These are phyloP conservation scores for Golubevia pallescens DNA, from an alignment of 1,284 basidiomycete species.

Conservation along the genomic window DNA sequence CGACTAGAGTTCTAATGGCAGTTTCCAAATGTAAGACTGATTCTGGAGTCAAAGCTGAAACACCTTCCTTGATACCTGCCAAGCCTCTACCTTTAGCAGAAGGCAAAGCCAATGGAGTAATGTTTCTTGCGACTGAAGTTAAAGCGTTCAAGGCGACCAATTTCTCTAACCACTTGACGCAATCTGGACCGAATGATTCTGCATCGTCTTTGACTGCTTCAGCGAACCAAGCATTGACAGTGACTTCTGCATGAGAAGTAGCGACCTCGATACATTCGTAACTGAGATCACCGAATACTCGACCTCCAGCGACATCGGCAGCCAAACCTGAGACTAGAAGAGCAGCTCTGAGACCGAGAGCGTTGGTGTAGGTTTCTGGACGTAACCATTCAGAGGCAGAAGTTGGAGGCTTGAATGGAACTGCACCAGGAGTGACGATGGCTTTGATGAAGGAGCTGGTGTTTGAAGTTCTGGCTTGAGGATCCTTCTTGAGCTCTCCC, in stretches of 20 bases:
- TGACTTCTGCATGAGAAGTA: constrained; percentile 43
- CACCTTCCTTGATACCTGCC: constrained; percentile 23
- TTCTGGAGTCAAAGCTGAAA: constrained; percentile 33
- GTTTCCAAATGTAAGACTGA: constrained; percentile 38
- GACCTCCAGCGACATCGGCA: constrained; percentile 38
- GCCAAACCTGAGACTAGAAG: constrained; percentile 40
- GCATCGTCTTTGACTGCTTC: constrained; percentile 39
- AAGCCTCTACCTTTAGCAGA: constrained; percentile 26
- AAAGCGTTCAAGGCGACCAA: constrained; percentile 44
- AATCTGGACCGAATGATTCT: constrained; percentile 22
- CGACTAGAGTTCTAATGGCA: constrained; percentile 38
- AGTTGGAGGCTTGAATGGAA: constrained; percentile 30
- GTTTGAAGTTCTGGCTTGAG: constrained; percentile 24
- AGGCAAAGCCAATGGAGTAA: constrained; percentile 45
- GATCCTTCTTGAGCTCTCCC: constrained; percentile 23
- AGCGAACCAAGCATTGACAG: constrained; percentile 50
- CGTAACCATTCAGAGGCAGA: constrained; percentile 34
- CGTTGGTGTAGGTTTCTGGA: constrained; percentile 30
- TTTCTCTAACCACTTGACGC: constrained; percentile 37
- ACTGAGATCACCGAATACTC: constrained; percentile 36
- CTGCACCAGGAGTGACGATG: constrained; percentile 20
- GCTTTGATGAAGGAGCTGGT: constrained; percentile 40
- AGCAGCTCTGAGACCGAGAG: constrained; percentile 43
- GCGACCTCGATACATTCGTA: constrained; percentile 55
- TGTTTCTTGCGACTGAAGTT: constrained; percentile 37